A percentile compares a stretch with the other conserved stretches of the same genome.
These are phyloP conservation scores for Fusarium sp. DNA, from an alignment of 2,329 filamentous ascomycete genomes.

Conservation along the genomic window DNA sequence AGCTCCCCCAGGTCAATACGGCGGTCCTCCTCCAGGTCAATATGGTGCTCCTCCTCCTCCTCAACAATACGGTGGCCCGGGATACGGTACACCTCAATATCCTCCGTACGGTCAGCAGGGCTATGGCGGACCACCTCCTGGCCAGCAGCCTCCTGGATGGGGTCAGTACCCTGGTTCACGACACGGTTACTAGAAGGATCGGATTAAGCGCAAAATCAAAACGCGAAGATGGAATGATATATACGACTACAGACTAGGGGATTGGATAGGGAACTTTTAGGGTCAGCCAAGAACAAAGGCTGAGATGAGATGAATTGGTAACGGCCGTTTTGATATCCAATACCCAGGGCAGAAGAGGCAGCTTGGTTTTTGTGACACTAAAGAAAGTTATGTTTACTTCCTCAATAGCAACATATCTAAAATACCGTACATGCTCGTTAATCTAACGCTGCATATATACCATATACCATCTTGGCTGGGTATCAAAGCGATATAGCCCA, in stretches of 20 bases:
- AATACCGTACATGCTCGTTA: slow-evolving; percentile 5
- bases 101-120: slow-evolving; percentile 31
- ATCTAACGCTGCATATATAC: slow-evolving; percentile 8
- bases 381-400: slow-evolving; percentile 9
- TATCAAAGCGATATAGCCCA: slow-evolving; percentile 2
- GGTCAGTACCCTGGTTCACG: slow-evolving; percentile 50
- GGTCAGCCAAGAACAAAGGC: slow-evolving; percentile 9
- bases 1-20: slow-evolving; percentile 41
- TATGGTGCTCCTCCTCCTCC: slow-evolving; percentile 42
- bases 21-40: slow-evolving; percentile 41
- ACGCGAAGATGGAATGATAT: not conserved
- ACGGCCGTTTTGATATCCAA: slow-evolving; percentile 32
- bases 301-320: slow-evolving; percentile 14
- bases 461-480: not conserved
- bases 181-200: slow-evolving; percentile 43
- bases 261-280: slow-evolving; percentile 7
- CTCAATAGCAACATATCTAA: slow-evolving; percentile 10
- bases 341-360: slow-evolving; percentile 14
- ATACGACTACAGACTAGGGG: not conserved
- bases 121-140: slow-evolving; percentile 32
- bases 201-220: not conserved
- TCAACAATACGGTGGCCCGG: slow-evolving; percentile 42
- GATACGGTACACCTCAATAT: slow-evolving; percentile 34
- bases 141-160: slow-evolving; percentile 43
- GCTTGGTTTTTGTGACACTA: slow-evolving; percentile 2